Evolutionary conservation across 495 filamentous ascomycete species (phyloP).

Genomic region (Aspergillus biplanus): DNA sequence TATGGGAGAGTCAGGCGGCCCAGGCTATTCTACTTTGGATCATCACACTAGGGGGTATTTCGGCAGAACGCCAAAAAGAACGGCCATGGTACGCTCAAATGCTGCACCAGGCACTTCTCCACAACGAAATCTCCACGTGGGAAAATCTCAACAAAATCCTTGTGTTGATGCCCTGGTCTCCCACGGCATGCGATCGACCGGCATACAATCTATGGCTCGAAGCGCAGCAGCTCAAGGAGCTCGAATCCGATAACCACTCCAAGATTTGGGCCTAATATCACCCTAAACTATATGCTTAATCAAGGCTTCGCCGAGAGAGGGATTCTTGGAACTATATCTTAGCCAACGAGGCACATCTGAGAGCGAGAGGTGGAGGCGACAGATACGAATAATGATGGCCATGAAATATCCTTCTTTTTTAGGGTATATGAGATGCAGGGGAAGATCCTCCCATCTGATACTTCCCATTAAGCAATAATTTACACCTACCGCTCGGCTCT

Average conservation of each 20-base stretch:
- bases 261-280: not conserved
- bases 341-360: no score
- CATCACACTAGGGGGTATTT: conserved; percentile 42
- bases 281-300: no score
- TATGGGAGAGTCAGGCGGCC: conserved; percentile 32
- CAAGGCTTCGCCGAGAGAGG: no score
- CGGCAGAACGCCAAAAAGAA: conserved; percentile 28
- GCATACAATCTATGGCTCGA: conserved; percentile 37
- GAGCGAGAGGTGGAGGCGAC: not conserved
- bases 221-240: conserved; percentile 15
- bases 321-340: no score
- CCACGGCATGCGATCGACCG: conserved; percentile 38
- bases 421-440: no score
- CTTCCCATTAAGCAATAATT: not conserved
- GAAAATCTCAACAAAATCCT: conserved; percentile 28
- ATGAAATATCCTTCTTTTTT: conserved; percentile 1
- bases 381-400: conserved; percentile 13
- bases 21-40: conserved; percentile 39
- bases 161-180: conserved; percentile 39
- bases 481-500: not conserved
- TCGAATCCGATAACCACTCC: not conserved
- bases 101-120: conserved; percentile 24
- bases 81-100: conserved; percentile 38
- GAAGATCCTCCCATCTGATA: not conserved
- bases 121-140: conserved; percentile 32